phyloP scores from a whole-genome alignment of 208 protist species.

The Leishmania amazonensis region DNA sequence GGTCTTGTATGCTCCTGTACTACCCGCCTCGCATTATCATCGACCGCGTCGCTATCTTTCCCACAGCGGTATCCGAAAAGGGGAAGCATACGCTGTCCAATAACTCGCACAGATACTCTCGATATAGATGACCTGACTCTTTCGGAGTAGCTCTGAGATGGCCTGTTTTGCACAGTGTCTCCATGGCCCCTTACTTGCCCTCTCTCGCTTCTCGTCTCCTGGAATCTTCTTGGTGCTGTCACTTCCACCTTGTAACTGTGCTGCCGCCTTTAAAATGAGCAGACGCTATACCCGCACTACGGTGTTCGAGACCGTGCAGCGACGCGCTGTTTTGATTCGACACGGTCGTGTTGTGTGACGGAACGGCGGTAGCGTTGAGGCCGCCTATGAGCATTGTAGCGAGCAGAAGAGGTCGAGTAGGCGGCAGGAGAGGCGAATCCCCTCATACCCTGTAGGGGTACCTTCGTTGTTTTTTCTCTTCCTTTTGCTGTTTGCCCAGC shows the following conservation, averaged over 20 bases:
- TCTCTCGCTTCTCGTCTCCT: neutral
- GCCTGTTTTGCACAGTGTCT: neutral
- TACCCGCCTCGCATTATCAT: neutral
- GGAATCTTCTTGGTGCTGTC: neutral
- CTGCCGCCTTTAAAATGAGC: neutral
- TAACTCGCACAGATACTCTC: neutral
- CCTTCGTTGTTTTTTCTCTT: neutral
- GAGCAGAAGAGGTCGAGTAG: neutral
- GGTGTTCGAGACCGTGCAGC: neutral
- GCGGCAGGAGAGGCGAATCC: neutral
- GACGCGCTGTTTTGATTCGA: neutral
- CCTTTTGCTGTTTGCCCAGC: neutral
- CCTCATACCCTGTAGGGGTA: neutral
- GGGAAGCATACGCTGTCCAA: neutral
- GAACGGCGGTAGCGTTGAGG: neutral
- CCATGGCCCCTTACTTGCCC: constrained; percentile 8
- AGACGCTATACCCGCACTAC: too few species aligned
- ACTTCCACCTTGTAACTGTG: neutral
- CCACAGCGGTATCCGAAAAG: too few species aligned
- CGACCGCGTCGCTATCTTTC: neutral
- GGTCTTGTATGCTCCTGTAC: too few species aligned
- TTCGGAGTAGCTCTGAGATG: too few species aligned
- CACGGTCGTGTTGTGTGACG: neutral
- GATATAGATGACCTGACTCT: neutral
- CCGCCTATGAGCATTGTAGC: neutral